These are phyloP conservation scores for Pyricularia pennisetigena DNA, from an alignment of 2,329 filamentous ascomycete genomes.

Conservation along the genomic window DNA sequence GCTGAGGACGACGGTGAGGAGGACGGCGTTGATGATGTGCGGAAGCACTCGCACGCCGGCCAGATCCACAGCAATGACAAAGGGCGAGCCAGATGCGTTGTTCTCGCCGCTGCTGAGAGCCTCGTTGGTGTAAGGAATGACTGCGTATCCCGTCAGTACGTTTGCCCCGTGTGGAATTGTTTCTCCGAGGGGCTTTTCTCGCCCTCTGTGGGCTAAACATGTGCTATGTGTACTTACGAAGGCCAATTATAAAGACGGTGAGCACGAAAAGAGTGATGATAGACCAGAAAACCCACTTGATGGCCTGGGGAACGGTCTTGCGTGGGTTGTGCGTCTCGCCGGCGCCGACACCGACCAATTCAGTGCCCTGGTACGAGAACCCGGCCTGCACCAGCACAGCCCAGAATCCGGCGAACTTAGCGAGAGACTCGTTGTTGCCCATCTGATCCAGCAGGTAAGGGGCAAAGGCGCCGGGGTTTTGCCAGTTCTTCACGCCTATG, in stretches of 20 bases:
- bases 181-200: not conserved
- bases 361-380: conserved; percentile 64
- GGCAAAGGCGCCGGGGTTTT: conserved; percentile 56
- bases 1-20: conserved; percentile 68
- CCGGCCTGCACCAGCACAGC: conserved; percentile 56
- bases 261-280: conserved; percentile 60
- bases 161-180: not conserved
- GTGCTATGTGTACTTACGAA: conserved; percentile 20
- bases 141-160: not conserved
- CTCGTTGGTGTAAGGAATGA: conserved; percentile 50
- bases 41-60: conserved; percentile 56
- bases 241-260: conserved; percentile 60
- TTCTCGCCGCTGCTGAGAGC: conserved; percentile 33
- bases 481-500: conserved; percentile 66
- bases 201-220: not conserved
- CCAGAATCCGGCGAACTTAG: conserved; percentile 62
- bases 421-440: conserved; percentile 29
- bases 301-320: conserved; percentile 62
- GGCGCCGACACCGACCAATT: conserved; percentile 69
- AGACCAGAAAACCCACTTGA: conserved; percentile 66
- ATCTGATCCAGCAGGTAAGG: conserved; percentile 39
- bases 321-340: conserved; percentile 66
- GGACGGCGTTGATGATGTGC: conserved; percentile 66
- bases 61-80: conserved; percentile 49
- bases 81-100: conserved; percentile 55